A percentile compares a stretch with the other conserved stretches of the same genome.
Evolutionary conservation across 306 rosid genomes (phyloP).

Genomic region (Parietaria judaica): DNA sequence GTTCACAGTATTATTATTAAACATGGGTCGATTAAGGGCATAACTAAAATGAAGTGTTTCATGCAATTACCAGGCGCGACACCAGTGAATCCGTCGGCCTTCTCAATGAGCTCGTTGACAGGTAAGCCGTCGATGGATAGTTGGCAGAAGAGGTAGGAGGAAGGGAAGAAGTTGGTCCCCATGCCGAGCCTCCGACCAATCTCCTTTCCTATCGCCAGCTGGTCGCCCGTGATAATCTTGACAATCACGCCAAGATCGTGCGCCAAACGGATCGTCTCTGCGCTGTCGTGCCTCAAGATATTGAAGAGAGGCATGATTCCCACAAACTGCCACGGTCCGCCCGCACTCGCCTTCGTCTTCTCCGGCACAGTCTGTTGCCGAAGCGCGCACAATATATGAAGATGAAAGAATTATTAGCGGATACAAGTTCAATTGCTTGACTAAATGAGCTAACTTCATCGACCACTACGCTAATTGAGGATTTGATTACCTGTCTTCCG

Average conservation of each 20-base stretch:
- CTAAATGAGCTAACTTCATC: too few relatives aligned
- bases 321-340: conserved; percentile 71
- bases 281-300: conserved; percentile 94
- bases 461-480: too few relatives aligned
- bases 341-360: conserved; percentile 58
- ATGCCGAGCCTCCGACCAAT: conserved; percentile 92
- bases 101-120: conserved; percentile 79
- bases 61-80: conserved; percentile 47
- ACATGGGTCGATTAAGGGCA: too few relatives aligned
- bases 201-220: conserved; percentile 86
- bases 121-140: conserved; percentile 48
- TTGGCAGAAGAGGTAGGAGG: conserved; percentile 81
- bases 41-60: too few relatives aligned
- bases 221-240: conserved; percentile 95
- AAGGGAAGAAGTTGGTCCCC: conserved; percentile 97
- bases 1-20: too few relatives aligned
- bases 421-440: too few relatives aligned
- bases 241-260: conserved; percentile 78
- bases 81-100: conserved; percentile 93
- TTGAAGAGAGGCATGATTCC: conserved; percentile 91
- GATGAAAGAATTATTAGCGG: too few relatives aligned
- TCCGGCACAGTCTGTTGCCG: conserved; percentile 49
- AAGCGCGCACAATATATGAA: background rate
- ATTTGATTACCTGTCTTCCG: conserved; percentile 31
- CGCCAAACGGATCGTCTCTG: conserved; percentile 79